Conservation (phyloP, 164 flowering plant genomes). For the Hamamelis virginiana region DNA sequence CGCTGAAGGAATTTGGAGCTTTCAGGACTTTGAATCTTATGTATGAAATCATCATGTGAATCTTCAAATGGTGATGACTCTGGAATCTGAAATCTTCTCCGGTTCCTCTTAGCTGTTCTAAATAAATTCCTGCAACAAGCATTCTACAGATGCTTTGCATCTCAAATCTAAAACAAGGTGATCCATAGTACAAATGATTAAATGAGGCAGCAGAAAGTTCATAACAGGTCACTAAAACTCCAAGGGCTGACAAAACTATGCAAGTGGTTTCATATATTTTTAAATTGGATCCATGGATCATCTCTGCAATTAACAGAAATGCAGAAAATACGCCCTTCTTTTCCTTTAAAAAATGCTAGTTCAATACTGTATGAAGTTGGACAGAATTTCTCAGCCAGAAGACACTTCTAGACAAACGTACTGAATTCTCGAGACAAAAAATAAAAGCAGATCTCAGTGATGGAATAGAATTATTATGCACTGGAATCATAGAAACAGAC, state of each 20-base stretch:
- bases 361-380: too few relatives aligned
- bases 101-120: slow-evolving; percentile 19
- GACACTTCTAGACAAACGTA: neutral
- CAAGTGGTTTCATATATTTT: neutral
- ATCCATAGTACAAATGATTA: neutral
- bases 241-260: neutral
- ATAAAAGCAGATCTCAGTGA: neutral
- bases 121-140: slow-evolving; percentile 32
- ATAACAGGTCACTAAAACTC: neutral
- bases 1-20: slow-evolving; percentile 12
- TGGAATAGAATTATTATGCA: neutral
- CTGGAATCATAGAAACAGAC: slow-evolving; percentile 5
- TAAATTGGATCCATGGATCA: neutral
- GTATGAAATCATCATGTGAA: slow-evolving; percentile 20
- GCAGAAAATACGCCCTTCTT: too few relatives aligned
- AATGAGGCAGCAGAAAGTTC: neutral
- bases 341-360: neutral
- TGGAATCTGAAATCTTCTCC: slow-evolving; percentile 20
- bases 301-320: neutral
- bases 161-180: neutral
- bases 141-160: neutral
- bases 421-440: neutral
- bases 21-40: slow-evolving; percentile 17
- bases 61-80: slow-evolving; percentile 30
- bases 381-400: too few relatives aligned